phyloP scores from a whole-genome alignment of 106 monocot genomes.

The Dendrobium catenatum region DNA sequence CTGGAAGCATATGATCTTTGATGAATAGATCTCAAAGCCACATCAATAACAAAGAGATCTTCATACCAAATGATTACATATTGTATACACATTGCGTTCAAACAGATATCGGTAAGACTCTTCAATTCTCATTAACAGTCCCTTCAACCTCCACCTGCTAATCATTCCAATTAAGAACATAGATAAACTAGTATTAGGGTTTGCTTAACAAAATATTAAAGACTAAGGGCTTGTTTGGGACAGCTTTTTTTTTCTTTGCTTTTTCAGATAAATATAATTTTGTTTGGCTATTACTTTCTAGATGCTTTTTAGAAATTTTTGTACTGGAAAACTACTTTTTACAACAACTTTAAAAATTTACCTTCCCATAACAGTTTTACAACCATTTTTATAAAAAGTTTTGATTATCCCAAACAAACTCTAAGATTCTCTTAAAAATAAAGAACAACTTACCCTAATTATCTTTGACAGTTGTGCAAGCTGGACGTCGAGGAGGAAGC shows the following conservation, averaged over 20 bases:
- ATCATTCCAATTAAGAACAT: background rate
- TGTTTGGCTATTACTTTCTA: too few species aligned
- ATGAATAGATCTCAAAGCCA: background rate
- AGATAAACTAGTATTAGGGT: background rate
- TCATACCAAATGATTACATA: background rate
- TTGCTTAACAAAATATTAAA: background rate
- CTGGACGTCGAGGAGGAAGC: slow-evolving; percentile 5
- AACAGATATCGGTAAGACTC: too few species aligned
- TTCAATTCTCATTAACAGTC: background rate
- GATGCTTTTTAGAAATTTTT: too few species aligned
- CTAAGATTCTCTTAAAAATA: background rate
- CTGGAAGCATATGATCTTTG: background rate
- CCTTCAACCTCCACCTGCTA: background rate
- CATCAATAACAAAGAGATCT: background rate
- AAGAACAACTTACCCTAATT: background rate
- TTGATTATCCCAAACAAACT: background rate
- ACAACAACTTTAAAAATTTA: too few species aligned
- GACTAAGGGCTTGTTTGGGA: too few species aligned
- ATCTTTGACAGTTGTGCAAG: slow-evolving; percentile 9
- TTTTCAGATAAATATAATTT: too few species aligned
- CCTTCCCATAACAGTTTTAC: too few species aligned
- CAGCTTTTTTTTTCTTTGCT: too few species aligned
- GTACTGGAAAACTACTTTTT: too few species aligned
- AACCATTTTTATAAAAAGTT: too few species aligned
- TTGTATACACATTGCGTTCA: background rate